These are phyloP conservation scores for Orbilia quercus DNA, from an alignment of 2,329 filamentous ascomycete genomes.

Conservation along the genomic window DNA sequence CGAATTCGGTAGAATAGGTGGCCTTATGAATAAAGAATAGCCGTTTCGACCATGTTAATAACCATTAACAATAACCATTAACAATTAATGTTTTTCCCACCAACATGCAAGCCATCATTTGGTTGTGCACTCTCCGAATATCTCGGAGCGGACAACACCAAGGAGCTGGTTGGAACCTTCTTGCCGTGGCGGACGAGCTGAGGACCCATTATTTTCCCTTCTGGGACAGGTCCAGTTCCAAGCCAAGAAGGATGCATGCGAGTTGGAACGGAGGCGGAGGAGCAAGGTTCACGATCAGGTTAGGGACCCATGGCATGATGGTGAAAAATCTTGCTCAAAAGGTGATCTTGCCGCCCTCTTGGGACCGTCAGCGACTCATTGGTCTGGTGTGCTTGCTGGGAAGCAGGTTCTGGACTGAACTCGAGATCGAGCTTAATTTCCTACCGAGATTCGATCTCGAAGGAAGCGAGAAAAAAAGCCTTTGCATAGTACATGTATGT, in stretches of 20 bases:
- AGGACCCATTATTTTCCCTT: constrained; percentile 50
- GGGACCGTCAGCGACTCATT: background rate
- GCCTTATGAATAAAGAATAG: constrained; percentile 27
- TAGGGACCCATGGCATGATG: constrained; percentile 35
- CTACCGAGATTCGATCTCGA: no score
- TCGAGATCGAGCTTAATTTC: constrained; percentile 1
- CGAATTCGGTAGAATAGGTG: constrained; percentile 29
- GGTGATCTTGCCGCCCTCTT: constrained; percentile 36
- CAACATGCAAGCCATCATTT: constrained; percentile 31
- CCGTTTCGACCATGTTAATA: constrained; percentile 15
- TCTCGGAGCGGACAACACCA: constrained; percentile 30
- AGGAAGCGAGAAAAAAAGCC: constrained; percentile 1
- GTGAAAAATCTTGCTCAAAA: constrained; percentile 19
- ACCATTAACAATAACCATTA: no score
- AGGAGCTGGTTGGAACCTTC: constrained; percentile 5
- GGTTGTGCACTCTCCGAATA: constrained; percentile 27
- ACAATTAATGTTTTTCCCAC: no score
- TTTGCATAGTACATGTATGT: no score
- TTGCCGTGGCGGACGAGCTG: constrained; percentile 41
- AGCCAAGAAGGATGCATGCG: constrained; percentile 53
- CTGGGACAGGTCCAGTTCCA: constrained; percentile 36
- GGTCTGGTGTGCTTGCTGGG: background rate
- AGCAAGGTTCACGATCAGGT: constrained; percentile 16
- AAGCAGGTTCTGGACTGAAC: constrained; percentile 5
- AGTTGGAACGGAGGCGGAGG: constrained; percentile 38